Conservation (phyloP, 1,284 basidiomycete genomes). For the Leccinum pseudoinsigne region DNA sequence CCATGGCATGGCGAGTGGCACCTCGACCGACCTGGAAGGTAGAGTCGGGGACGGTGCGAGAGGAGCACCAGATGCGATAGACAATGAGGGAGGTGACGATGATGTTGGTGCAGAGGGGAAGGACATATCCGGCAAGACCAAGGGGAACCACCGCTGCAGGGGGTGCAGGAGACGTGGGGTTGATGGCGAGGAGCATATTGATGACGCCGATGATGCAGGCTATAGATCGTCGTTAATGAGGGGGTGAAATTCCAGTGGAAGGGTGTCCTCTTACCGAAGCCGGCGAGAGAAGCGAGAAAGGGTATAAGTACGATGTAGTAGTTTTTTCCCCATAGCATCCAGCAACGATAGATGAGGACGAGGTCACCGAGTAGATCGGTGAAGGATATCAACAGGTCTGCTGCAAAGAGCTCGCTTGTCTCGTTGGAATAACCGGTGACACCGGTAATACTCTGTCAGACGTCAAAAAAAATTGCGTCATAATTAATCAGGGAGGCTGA, state of each 20-base stretch:
- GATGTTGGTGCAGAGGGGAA: constrained; percentile 41
- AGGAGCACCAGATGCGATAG: constrained; percentile 36
- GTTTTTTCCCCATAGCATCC: constrained; percentile 36
- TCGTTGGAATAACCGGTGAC: constrained; percentile 32
- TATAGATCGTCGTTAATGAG: constrained; percentile 13
- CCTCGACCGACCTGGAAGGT: constrained; percentile 12
- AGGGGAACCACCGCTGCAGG: constrained; percentile 33
- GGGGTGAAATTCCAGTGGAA: no score
- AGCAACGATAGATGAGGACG: constrained; percentile 42
- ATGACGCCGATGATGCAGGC: constrained; percentile 30
- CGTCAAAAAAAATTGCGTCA: constrained; percentile 1
- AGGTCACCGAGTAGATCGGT: constrained; percentile 39
- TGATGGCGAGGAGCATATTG: constrained; percentile 23
- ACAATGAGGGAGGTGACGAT: constrained; percentile 42
- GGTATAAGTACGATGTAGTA: constrained; percentile 35
- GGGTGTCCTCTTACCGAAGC: constrained; percentile 31
- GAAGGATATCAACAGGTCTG: constrained; percentile 37
- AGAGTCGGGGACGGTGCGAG: constrained; percentile 15
- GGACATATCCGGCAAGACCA: constrained; percentile 32
- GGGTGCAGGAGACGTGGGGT: constrained; percentile 30
- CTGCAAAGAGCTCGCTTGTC: constrained; percentile 30
- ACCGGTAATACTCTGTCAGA: constrained; percentile 20
- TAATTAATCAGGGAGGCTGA: constrained; percentile 17
- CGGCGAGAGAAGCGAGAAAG: constrained; percentile 31
- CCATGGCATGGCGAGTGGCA: constrained; percentile 26